phyloP scores from a whole-genome alignment of 2,329 filamentous ascomycete species.

The Hymenoscyphus albidus region DNA sequence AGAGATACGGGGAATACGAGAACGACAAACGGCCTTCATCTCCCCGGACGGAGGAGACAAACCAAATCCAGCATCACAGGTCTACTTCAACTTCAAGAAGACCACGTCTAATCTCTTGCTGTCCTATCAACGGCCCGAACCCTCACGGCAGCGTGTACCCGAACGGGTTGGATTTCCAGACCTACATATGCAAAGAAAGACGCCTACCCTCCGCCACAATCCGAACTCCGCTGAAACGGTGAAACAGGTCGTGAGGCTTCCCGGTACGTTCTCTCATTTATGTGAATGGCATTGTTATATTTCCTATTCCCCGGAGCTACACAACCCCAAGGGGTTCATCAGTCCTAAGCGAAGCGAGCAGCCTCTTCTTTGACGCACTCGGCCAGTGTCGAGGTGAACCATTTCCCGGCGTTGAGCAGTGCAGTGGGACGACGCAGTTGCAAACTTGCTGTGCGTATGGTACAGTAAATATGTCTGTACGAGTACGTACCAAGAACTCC shows the following conservation, averaged over 20 bases:
- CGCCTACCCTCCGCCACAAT: conserved; percentile 22
- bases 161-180: conserved; percentile 23
- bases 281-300: conserved; percentile 18
- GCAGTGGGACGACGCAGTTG: background rate
- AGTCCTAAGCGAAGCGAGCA: conserved; percentile 25
- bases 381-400: conserved; percentile 28
- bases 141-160: conserved; percentile 27
- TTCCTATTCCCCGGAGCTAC: background rate
- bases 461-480: background rate
- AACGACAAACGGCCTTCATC: conserved; percentile 7
- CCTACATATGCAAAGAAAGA: conserved; percentile 32
- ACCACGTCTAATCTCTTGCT: conserved; percentile 7
- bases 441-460: background rate
- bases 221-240: conserved; percentile 18
- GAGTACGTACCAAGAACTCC: no score
- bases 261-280: conserved; percentile 33
- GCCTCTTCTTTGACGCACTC: conserved; percentile 21
- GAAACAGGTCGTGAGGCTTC: conserved; percentile 18
- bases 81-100: background rate
- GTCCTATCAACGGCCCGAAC: conserved; percentile 31
- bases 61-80: background rate
- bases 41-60: background rate
- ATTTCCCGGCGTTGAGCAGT: conserved; percentile 20
- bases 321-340: conserved; percentile 24
- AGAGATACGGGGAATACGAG: conserved; percentile 6